These are phyloP conservation scores for Sphaceloma murrayae DNA, from an alignment of 2,329 filamentous ascomycete genomes.

Conservation along the genomic window DNA sequence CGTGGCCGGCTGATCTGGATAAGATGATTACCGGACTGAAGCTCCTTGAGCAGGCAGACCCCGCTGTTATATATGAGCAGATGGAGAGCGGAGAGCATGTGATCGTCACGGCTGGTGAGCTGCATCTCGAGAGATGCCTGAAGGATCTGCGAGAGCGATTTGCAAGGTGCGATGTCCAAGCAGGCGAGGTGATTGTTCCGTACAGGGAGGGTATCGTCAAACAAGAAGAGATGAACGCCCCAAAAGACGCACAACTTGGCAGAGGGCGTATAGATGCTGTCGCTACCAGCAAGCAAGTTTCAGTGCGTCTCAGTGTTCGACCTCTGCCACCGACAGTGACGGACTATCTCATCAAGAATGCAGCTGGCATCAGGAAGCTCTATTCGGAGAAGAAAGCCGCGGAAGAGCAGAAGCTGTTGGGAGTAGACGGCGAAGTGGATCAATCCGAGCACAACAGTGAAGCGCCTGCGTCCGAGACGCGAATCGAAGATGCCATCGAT, in stretches of 20 bases:
- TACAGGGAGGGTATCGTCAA: conserved; percentile 83
- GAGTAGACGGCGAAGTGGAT: conserved; percentile 34
- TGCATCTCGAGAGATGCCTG: conserved; percentile 87
- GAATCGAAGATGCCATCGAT: conserved; percentile 38
- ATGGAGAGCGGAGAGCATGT: conserved; percentile 91
- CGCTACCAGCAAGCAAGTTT: conserved; percentile 80
- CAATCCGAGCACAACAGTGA: conserved; percentile 30
- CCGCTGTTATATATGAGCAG: conserved; percentile 91
- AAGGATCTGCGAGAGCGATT: conserved; percentile 90
- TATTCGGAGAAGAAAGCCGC: conserved; percentile 59
- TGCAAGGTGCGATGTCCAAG: conserved; percentile 87
- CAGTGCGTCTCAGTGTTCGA: conserved; percentile 63
- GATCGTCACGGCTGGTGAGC: conserved; percentile 81
- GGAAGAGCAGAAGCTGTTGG: conserved; percentile 34
- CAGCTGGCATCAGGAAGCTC: conserved; percentile 65
- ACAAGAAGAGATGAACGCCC: conserved; percentile 83
- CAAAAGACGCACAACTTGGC: conserved; percentile 74
- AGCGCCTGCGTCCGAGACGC: conserved; percentile 39
- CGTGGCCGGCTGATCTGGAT: conserved; percentile 78
- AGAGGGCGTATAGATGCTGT: conserved; percentile 66
- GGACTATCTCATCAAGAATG: conserved; percentile 75
- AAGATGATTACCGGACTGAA: conserved; percentile 88
- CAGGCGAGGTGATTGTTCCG: conserved; percentile 86
- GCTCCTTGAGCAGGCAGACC: conserved; percentile 86
- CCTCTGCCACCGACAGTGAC: conserved; percentile 72